Conservation (phyloP, 345 rosid species). For the Melaleuca quinquenervia region DNA sequence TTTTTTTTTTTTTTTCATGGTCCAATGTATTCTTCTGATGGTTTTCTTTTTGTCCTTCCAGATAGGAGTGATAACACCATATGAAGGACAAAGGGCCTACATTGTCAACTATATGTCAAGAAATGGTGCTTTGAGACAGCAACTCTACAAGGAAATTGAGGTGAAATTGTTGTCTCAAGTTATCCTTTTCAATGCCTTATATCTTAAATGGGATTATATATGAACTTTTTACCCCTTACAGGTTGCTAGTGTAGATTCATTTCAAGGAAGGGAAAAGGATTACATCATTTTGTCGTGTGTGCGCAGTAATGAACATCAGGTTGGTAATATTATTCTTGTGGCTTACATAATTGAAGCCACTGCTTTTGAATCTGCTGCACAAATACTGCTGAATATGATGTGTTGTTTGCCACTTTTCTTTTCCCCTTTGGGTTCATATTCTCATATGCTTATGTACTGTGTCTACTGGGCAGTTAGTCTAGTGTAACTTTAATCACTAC, state of each 20-base stretch:
- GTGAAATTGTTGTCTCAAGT: constrained; percentile 13
- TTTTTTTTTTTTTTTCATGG: too few species aligned
- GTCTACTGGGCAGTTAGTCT: background rate
- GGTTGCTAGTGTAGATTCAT: constrained; percentile 99
- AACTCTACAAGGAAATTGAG: constrained; percentile 99
- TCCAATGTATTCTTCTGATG: background rate
- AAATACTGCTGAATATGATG: background rate
- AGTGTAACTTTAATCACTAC: background rate
- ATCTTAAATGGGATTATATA: background rate
- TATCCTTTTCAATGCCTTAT: background rate
- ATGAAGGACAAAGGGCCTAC: constrained; percentile 98
- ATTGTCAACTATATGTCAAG: constrained; percentile 98
- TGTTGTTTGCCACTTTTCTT: background rate
- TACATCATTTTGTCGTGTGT: constrained; percentile 98
- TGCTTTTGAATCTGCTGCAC: background rate
- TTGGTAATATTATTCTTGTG: constrained; percentile 11
- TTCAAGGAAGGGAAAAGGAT: constrained; percentile 99
- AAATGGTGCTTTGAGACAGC: constrained; percentile 96
- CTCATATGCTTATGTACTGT: background rate
- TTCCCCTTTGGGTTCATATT: background rate
- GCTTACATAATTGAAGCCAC: background rate
- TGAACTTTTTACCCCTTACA: constrained; percentile 2
- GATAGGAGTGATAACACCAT: constrained; percentile 99
- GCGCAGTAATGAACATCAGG: constrained; percentile 99
- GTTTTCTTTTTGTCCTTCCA: constrained; percentile 6